Conservation (phyloP, 768 basidiomycete genomes). For the Collybiopsis luxurians region DNA sequence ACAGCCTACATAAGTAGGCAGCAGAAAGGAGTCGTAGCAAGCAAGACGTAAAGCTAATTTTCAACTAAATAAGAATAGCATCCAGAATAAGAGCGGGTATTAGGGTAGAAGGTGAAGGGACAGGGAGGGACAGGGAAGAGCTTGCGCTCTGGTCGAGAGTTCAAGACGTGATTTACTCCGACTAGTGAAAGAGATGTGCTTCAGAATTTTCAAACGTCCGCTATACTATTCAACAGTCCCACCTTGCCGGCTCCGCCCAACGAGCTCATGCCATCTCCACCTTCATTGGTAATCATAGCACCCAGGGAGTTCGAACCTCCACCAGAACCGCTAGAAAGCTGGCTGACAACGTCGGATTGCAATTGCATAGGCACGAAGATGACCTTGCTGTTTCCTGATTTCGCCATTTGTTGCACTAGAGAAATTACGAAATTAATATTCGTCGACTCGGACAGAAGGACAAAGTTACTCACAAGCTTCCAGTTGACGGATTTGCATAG, state of each 20-base stretch:
- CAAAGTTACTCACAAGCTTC: slow-evolving; percentile 61
- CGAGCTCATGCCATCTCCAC: slow-evolving; percentile 27
- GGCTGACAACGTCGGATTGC: slow-evolving; percentile 65
- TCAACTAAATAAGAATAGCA: too few relatives aligned
- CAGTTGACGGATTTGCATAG: slow-evolving; percentile 97
- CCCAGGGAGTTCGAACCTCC: slow-evolving; percentile 15
- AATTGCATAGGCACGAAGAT: slow-evolving; percentile 94
- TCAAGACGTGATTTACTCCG: background rate
- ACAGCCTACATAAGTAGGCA: too few relatives aligned
- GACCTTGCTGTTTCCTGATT: slow-evolving; percentile 84
- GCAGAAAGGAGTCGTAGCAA: too few relatives aligned
- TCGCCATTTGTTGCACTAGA: slow-evolving; percentile 88
- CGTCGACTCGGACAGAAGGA: background rate
- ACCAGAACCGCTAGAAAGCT: slow-evolving; percentile 32
- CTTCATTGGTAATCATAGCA: slow-evolving; percentile 33
- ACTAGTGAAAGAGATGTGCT: background rate
- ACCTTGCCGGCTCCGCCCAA: slow-evolving; percentile 44
- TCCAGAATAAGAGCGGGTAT: too few relatives aligned
- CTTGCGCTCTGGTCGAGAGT: too few relatives aligned
- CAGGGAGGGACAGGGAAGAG: too few relatives aligned
- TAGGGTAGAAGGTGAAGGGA: too few relatives aligned
- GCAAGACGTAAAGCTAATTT: too few relatives aligned
- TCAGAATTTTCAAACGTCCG: slow-evolving; percentile 35
- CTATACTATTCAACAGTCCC: slow-evolving; percentile 50
- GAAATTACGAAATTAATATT: background rate